Conservation (phyloP, 2,329 filamentous ascomycete genomes). For the Pseudocercospora ulei region DNA sequence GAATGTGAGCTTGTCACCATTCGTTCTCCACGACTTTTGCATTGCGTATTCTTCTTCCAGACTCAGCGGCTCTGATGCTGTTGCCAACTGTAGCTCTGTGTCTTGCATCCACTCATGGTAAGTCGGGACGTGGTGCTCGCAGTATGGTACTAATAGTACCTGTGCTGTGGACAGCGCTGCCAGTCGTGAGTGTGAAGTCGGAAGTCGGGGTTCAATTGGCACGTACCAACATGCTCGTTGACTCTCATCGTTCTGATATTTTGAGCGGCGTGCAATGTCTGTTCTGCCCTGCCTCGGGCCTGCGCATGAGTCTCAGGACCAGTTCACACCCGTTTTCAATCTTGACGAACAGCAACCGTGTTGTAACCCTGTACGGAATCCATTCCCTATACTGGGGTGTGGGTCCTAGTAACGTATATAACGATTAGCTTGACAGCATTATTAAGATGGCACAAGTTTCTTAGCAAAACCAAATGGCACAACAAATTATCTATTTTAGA, state of each 20-base stretch:
- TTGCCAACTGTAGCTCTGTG: slow-evolving; percentile 67
- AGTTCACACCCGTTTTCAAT: too few species aligned
- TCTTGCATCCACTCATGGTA: slow-evolving; percentile 94
- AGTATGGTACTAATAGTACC: slow-evolving; percentile 75
- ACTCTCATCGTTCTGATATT: slow-evolving; percentile 36
- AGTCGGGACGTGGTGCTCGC: slow-evolving; percentile 63
- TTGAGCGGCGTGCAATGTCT: too few species aligned
- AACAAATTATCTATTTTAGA: too few species aligned
- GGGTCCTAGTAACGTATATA: too few species aligned
- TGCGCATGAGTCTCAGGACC: too few species aligned
- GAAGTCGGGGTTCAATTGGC: not conserved
- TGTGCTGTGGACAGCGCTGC: slow-evolving; percentile 44
- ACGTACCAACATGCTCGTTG: slow-evolving; percentile 37
- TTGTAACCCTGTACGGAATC: too few species aligned
- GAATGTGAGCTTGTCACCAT: slow-evolving; percentile 83
- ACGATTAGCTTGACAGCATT: too few species aligned
- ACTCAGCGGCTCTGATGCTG: slow-evolving; percentile 74
- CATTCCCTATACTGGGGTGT: too few species aligned
- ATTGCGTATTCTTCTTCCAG: slow-evolving; percentile 79
- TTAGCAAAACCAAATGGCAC: too few species aligned
- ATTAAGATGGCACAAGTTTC: too few species aligned
- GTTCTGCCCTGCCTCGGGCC: too few species aligned
- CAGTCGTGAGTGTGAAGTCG: not conserved
- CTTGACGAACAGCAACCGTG: too few species aligned
- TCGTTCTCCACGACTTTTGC: slow-evolving; percentile 75